phyloP scores from a whole-genome alignment of 1,284 basidiomycete genomes.

The Pyrrhoderma lamaoense region DNA sequence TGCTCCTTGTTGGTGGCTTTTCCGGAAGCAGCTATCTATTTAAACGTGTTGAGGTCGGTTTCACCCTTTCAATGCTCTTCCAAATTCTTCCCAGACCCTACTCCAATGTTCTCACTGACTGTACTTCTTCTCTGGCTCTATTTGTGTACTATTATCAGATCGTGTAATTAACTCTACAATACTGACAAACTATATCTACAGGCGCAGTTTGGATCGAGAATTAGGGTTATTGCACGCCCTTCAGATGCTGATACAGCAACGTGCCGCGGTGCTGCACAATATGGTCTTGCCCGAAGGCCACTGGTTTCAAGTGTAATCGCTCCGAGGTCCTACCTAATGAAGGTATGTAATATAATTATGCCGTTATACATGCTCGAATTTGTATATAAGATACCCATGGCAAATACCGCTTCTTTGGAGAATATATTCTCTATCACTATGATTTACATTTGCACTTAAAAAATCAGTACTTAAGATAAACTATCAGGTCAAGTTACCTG shows the following conservation, averaged over 20 bases:
- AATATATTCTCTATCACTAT: too few relatives aligned
- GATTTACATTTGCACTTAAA: too few relatives aligned
- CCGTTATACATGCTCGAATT: neutral
- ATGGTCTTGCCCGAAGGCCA: conserved; percentile 66
- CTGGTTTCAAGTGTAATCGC: conserved; percentile 73
- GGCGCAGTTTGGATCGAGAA: conserved; percentile 55
- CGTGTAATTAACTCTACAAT: neutral
- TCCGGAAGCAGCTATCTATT: conserved; percentile 77
- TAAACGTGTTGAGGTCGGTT: conserved; percentile 55
- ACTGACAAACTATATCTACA: conserved; percentile 24
- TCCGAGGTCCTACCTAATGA: conserved; percentile 78
- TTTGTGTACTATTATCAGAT: conserved; percentile 3
- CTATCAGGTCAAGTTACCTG: conserved; percentile 69
- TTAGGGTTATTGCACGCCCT: conserved; percentile 68
- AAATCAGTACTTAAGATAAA: too few relatives aligned
- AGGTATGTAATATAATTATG: conserved; percentile 35
- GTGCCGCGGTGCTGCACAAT: conserved; percentile 72
- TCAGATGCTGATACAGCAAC: conserved; percentile 80
- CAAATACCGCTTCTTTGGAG: too few relatives aligned
- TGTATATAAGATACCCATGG: too few relatives aligned
- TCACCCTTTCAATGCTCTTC: conserved; percentile 4
- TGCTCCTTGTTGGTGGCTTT: conserved; percentile 81
- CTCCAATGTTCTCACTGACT: conserved; percentile 5
- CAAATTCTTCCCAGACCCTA: conserved; percentile 13
- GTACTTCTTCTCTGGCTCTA: neutral